Base-by-base conservation (phyloP, 805 yeast species). In the Geotrichum ghanense region DNA sequence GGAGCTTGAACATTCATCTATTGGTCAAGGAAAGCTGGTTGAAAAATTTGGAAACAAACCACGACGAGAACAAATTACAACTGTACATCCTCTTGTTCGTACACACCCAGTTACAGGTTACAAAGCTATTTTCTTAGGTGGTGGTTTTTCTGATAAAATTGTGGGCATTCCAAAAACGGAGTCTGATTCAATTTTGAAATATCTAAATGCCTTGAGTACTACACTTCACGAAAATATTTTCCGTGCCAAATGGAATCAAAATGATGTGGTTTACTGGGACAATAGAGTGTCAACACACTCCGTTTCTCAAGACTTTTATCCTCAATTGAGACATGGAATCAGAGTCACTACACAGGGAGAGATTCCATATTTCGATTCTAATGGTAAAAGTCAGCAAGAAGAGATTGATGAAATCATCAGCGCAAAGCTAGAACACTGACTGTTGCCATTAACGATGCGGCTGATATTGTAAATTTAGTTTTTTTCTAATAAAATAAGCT, bases 111-210 rank as follows among this genome's bases (percentile, higher is more conserved):
- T 72, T 10, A 76, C 81, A 31, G 80, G 79, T 40, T 69, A 74
- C 72, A 78, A 76, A 57, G 63, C 77, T 1, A 63, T 76, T 51
- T 76, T 63, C 49, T 73, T 76, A 31, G 78, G 78, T 62, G 68
- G 73, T 45, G 69, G 73, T 41, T 82, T 82, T 62, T 71, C 81
- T 10, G 73, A 81, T 57, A 70, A 75, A 54, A 81, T 83, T 52
- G 75, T 79, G 19, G 90, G 84, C 42, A 67, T 83, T 60, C 83
- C 83, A 65, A 71, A 73, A 41, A 83, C 80, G 55, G 92, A 83
- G 64, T 75, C 81, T 21, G 79, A 77, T 46, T 70, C 67, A 21
- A 65, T 84, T 49, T 67, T 83, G 55, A 63, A 72, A 43, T 75
- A 81, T 54, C 67, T 83, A 53, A 72, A 70, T 54, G 62, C 64